Percentiles rank a stretch among this genome's conserved stretches.
These are phyloP conservation scores for Diaporthe eres DNA, from an alignment of 2,329 filamentous ascomycete genomes.

Conservation along the genomic window DNA sequence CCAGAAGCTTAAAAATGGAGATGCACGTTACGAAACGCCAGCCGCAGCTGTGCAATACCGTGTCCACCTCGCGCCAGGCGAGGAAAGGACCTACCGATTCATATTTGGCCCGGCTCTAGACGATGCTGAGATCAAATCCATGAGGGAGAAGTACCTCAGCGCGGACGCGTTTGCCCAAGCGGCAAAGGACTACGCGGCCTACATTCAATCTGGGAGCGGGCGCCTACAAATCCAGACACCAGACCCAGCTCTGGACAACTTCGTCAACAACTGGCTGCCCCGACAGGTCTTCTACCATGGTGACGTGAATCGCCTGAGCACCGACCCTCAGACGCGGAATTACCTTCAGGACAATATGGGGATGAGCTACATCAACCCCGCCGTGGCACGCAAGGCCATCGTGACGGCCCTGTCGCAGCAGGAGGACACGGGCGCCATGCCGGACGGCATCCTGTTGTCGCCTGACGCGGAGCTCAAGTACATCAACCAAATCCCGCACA, in stretches of 20 bases:
- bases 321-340: slow-evolving; percentile 71
- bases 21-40: slow-evolving; percentile 69
- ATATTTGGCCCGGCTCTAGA: slow-evolving; percentile 69
- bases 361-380: slow-evolving; percentile 69
- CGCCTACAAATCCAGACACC: slow-evolving; percentile 68
- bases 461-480: slow-evolving; percentile 71
- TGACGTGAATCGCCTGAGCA: slow-evolving; percentile 70
- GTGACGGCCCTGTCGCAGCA: slow-evolving; percentile 66
- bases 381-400: slow-evolving; percentile 63
- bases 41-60: slow-evolving; percentile 68
- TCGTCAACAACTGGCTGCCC: slow-evolving; percentile 72
- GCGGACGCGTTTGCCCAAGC: slow-evolving; percentile 62
- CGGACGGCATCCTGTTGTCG: slow-evolving; percentile 67
- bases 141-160: slow-evolving; percentile 64
- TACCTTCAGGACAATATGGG: slow-evolving; percentile 74
- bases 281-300: slow-evolving; percentile 72
- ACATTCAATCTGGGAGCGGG: slow-evolving; percentile 65
- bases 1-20: slow-evolving; percentile 57
- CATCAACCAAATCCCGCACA: slow-evolving; percentile 73
- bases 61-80: slow-evolving; percentile 54
- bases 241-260: slow-evolving; percentile 68
- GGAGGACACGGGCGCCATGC: slow-evolving; percentile 68
- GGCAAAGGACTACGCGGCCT: slow-evolving; percentile 62
- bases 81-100: slow-evolving; percentile 64
- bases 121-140: slow-evolving; percentile 61